Conservation (phyloP, 768 basidiomycete species). For the Leccinum longicurvipes region DNA sequence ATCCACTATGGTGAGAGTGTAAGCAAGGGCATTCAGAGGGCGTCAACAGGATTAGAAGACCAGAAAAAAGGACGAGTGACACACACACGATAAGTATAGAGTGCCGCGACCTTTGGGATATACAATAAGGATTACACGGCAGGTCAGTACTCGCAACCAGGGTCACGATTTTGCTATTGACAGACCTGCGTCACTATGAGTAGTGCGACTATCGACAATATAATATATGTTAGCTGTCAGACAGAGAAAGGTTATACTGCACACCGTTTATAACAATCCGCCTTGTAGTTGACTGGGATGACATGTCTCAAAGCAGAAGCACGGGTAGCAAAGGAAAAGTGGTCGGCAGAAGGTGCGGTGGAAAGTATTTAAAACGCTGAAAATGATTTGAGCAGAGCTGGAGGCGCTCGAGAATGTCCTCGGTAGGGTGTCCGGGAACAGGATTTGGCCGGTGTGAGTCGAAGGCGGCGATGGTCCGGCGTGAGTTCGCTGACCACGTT, state of each 20-base stretch:
- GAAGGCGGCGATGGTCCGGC: too few relatives aligned
- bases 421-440: not conserved
- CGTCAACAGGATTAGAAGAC: not conserved
- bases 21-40: not conserved
- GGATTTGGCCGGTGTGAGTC: not conserved
- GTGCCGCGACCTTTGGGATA: conserved; percentile 63
- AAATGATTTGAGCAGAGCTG: not conserved
- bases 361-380: not conserved
- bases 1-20: conserved; percentile 51
- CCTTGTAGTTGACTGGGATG: conserved; percentile 36
- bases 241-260: conserved; percentile 3
- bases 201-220: conserved; percentile 41
- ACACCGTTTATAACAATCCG: conserved; percentile 46
- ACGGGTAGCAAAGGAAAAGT: not conserved
- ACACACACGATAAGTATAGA: conserved; percentile 70
- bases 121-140: not conserved
- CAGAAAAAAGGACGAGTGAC: not conserved
- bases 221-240: conserved; percentile 6
- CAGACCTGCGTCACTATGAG: conserved; percentile 52
- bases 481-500: not conserved
- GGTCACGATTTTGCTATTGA: not conserved
- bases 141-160: not conserved
- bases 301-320: conserved; percentile 11
- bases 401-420: not conserved
- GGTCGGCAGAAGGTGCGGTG: not conserved